Conservation (phyloP, 1,284 basidiomycete species). For the Peniophora sp. region DNA sequence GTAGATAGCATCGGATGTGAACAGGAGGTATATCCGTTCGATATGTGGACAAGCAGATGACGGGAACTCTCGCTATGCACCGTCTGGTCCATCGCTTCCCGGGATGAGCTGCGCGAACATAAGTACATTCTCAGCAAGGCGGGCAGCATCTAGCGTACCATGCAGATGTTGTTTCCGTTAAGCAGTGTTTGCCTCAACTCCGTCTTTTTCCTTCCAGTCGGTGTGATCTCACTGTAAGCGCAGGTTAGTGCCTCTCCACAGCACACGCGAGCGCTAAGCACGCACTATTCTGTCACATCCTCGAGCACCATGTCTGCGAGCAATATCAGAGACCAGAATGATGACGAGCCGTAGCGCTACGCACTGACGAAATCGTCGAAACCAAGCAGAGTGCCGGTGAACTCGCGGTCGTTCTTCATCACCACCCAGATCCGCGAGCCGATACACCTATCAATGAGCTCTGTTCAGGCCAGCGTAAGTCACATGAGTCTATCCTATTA, state of each 20-base stretch:
- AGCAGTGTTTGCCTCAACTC: conserved; percentile 85
- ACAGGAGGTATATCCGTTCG: no score
- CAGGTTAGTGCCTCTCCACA: background rate
- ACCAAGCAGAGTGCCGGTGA: conserved; percentile 91
- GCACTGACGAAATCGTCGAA: conserved; percentile 99
- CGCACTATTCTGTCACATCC: conserved; percentile 94
- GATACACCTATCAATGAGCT: conserved; percentile 92
- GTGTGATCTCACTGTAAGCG: conserved; percentile 70
- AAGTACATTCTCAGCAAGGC: no score
- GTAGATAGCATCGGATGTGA: no score
- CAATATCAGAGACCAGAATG: background rate
- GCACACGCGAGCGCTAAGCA: conserved; percentile 7
- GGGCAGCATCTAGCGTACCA: conserved; percentile 48
- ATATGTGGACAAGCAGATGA: no score
- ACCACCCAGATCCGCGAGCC: conserved; percentile 94
- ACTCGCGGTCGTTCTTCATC: conserved; percentile 94
- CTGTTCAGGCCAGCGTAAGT: conserved; percentile 27
- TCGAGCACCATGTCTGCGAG: conserved; percentile 92
- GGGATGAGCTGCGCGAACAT: conserved; percentile 55
- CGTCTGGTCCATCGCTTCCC: conserved; percentile 68
- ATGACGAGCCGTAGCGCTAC: conserved; percentile 30
- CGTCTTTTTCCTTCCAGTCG: conserved; percentile 78
- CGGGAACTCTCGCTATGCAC: no score
- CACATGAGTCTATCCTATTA: background rate
- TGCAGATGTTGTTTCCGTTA: conserved; percentile 98